Base-by-base conservation (phyloP, 2,329 filamentous ascomycete species). In the Epichloe gansuensis region DNA sequence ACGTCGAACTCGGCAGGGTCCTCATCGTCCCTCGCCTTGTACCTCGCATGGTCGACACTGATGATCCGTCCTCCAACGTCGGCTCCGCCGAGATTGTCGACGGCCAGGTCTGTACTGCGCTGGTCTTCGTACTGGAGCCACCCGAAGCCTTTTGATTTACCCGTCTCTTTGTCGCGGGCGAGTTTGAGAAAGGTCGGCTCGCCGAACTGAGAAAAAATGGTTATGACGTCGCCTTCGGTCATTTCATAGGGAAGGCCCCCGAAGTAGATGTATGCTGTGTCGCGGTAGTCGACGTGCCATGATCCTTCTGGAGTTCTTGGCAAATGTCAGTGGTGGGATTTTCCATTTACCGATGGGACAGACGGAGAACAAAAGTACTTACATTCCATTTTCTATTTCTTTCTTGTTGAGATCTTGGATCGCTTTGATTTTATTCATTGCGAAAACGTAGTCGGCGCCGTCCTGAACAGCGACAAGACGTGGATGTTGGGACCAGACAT, bases 111-210 rank as follows among this genome's bases (percentile, higher is more conserved):
- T 56, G 88, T 94, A 70, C 90, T 96, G 59, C 91, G 79, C 72
- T 98, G 93, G 68, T 98, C 91, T 66, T 98, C 93, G 69, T 97
- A 98, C 66, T 98, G 98, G 53, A 98, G 77, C 77, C 94, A 98
- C 3, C 86, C 89, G 64, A 97, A 98, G 0, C 93, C 93, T 58
- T 85, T 86, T 55, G 87, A 94, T 70, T 95, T 96, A 55, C 93
- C 93, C 0, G 90, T 94, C 66, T 97, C 94, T 65, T 93, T 93
- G 74, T 98, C 93, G 63, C 93, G 88, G 47, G 85, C 83, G 12
- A 98, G 80, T 61, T 96, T 94, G 54, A 98, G 77, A 69, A 91
- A 94, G 3, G 90, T 87, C 2, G 94, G 94, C 65, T 97, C 91
- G 60, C 93, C 93, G 64, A 85, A 98, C 67, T 98, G 93, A 6